Evolutionary conservation across 2,329 filamentous ascomycete species (phyloP).

Genomic region (Paecilomyces niveus): DNA sequence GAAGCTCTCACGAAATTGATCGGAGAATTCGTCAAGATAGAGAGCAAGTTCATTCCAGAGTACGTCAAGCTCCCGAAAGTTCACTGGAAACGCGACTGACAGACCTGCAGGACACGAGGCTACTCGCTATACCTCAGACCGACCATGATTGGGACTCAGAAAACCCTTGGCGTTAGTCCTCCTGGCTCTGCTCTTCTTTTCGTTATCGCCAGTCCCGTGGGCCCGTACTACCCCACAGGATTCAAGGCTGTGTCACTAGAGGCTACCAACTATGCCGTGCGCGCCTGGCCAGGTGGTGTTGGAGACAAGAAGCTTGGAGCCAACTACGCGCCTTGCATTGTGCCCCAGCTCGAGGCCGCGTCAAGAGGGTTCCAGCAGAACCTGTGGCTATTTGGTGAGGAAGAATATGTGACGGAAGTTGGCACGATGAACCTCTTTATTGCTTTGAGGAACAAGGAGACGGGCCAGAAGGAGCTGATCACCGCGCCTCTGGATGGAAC

Average conservation of each 20-base stretch:
- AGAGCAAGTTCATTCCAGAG: constrained; percentile 83
- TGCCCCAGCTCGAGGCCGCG: constrained; percentile 90
- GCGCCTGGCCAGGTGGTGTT: constrained; percentile 95
- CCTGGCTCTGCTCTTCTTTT: constrained; percentile 87
- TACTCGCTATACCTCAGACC: constrained; percentile 95
- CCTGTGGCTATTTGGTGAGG: constrained; percentile 92
- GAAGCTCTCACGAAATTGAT: constrained; percentile 74
- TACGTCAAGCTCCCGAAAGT: constrained; percentile 30
- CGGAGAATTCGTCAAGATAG: constrained; percentile 68
- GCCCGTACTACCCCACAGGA: constrained; percentile 95
- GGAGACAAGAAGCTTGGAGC: constrained; percentile 98
- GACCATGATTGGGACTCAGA: constrained; percentile 95
- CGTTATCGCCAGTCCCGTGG: constrained; percentile 92
- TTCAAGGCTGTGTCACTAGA: constrained; percentile 97
- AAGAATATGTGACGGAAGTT: constrained; percentile 94
- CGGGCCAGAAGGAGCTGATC: constrained; percentile 82
- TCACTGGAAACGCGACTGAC: constrained; percentile 4
- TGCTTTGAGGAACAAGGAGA: constrained; percentile 75
- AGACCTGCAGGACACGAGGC: constrained; percentile 50
- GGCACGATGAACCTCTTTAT: constrained; percentile 99
- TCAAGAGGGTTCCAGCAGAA: constrained; percentile 95
- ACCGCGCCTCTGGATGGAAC: constrained; percentile 96
- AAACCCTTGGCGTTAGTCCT: constrained; percentile 85
- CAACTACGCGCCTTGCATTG: constrained; percentile 98
- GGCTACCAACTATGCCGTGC: constrained; percentile 92